Evolutionary conservation across 108 stramenopile species (phyloP), one percentile per base, ranked within the genome.

Genomic region (Chaetoceros muelleri): DNA sequence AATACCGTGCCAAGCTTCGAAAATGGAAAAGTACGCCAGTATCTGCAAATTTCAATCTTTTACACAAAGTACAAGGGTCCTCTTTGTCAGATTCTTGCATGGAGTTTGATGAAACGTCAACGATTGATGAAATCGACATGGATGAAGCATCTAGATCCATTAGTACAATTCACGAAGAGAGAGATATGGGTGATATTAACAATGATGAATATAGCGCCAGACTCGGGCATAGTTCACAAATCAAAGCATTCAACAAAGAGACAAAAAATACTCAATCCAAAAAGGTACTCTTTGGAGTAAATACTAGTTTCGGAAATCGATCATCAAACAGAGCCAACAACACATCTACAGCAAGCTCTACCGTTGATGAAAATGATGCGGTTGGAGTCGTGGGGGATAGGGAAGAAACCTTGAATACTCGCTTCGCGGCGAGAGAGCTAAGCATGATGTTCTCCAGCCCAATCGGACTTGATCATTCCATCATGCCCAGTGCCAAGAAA

Each of bases 401-500:
- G 45, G 83, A 88, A 62, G 84, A 84, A 56, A 90, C 88, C 0
- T 82, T 90, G 30, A 90, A 90, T 53, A 86, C 88, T 1, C 81
- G 82, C 57, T 69, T 86, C 27, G 88, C 88, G 18, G 74, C 79
- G 67, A 74, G 66, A 24, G 88, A 90, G 56, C 55, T 90, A 19
- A 84, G 82, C 45, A 85, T 90, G 82, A 90, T 90, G 88, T 90
- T 90, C 58, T 82, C 80, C 17, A 85, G 84, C 68, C 88, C 88
- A 5, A 48, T 62, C 24, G 64, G 67, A 10, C 52, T 64, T 19
- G 58, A 72, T 46, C 56, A 68, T 5, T 40, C 34, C 5, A 40
- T 13, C 5, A 5, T 40, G 5, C 34, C 34, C 5, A 40, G 13
- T 5, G 5, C 34, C 34, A 40, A 40, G 13, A 5, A 5, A 10